phyloP scores from a whole-genome alignment of 768 basidiomycete genomes.

The Boletellus emodensis region DNA sequence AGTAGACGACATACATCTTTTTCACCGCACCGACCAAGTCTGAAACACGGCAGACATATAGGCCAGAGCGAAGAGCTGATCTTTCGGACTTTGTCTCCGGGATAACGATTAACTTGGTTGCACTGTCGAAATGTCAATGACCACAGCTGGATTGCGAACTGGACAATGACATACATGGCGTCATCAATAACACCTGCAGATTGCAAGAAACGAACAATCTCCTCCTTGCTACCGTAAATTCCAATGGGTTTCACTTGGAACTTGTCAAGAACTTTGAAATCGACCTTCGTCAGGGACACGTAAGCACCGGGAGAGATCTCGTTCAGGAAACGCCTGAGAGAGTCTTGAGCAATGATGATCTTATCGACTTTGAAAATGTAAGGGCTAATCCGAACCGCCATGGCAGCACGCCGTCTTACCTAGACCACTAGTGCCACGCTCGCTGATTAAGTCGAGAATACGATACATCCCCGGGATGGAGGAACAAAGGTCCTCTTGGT shows the following conservation, averaged over 20 bases:
- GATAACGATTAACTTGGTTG: conserved; percentile 5
- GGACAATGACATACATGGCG: conserved; percentile 33
- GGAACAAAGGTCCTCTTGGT: conserved; percentile 22
- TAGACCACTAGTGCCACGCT: conserved; percentile 47
- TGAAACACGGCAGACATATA: conserved; percentile 40
- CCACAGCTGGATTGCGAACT: neutral
- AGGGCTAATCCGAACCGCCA: neutral
- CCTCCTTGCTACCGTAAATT: conserved; percentile 51
- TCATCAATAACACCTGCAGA: conserved; percentile 37
- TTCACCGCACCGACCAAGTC: conserved; percentile 6
- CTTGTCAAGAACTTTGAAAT: conserved; percentile 51
- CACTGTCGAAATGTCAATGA: conserved; percentile 9
- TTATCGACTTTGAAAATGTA: conserved; percentile 47
- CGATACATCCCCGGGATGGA: conserved; percentile 46
- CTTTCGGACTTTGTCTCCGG: conserved; percentile 1
- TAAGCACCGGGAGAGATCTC: conserved; percentile 49
- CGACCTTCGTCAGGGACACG: conserved; percentile 50
- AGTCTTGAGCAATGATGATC: conserved; percentile 55
- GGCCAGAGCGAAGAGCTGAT: conserved; percentile 43
- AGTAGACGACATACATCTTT: conserved; percentile 49
- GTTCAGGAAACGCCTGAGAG: conserved; percentile 47
- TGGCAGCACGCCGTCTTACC: conserved; percentile 33
- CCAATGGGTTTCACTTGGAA: conserved; percentile 46
- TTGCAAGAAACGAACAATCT: conserved; percentile 46
- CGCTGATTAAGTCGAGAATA: conserved; percentile 51